Evolutionary conservation across 140 eudicot genomes (phyloP).

Genomic region (Cichorium intybus): DNA sequence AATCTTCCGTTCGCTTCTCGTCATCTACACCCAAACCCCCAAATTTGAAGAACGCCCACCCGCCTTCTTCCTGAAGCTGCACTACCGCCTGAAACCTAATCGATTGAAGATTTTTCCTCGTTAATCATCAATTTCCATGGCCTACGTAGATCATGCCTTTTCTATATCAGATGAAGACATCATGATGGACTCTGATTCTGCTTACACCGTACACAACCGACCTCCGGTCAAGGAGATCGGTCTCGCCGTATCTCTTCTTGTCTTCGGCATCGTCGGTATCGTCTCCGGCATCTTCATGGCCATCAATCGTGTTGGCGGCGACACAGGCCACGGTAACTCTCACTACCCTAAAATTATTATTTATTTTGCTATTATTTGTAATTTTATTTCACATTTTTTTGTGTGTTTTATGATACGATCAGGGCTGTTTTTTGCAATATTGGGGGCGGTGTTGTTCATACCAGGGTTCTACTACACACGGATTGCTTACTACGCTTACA

Average conservation of each 20-base stretch:
- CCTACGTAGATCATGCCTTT: constrained; percentile 94
- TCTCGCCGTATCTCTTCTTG: constrained; percentile 89
- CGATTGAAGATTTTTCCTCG: background rate
- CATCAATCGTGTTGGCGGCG: constrained; percentile 80
- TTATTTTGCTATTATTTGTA: background rate
- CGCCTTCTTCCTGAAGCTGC: constrained; percentile 21
- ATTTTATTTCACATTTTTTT: background rate
- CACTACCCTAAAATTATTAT: background rate
- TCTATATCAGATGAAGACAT: constrained; percentile 87
- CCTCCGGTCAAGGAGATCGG: constrained; percentile 93
- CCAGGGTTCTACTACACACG: constrained; percentile 93
- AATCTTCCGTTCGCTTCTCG: background rate
- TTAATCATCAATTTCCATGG: constrained; percentile 42
- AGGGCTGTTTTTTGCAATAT: constrained; percentile 81
- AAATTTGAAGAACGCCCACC: constrained; percentile 10
- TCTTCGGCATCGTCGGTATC: constrained; percentile 69
- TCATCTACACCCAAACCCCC: constrained; percentile 15
- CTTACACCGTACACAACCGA: constrained; percentile 55
- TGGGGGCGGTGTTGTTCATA: constrained; percentile 77
- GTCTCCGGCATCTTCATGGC: constrained; percentile 74
- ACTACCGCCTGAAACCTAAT: constrained; percentile 13
- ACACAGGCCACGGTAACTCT: constrained; percentile 69
- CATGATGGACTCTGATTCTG: constrained; percentile 54
- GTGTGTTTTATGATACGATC: constrained; percentile 5
- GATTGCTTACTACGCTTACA: constrained; percentile 90